Percentiles rank a stretch among this genome's conserved stretches.
phyloP scores from a whole-genome alignment of 768 basidiomycete genomes.

The Imleria badia region DNA sequence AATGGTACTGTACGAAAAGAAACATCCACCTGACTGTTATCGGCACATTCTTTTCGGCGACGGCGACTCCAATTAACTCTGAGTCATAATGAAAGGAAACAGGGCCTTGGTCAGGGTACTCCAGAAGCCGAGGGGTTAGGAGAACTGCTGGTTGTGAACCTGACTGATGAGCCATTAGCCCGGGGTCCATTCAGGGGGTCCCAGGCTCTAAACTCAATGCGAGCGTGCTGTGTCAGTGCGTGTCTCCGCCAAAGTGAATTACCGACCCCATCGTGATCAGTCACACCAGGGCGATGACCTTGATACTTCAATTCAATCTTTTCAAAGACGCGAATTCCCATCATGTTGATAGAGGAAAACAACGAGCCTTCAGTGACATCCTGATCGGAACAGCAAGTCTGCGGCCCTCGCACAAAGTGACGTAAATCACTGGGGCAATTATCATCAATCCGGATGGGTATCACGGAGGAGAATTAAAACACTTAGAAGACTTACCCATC shows the following conservation, averaged over 20 bases:
- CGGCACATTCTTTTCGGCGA: slow-evolving; percentile 38
- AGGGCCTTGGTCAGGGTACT: slow-evolving; percentile 30
- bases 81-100: slow-evolving; percentile 38
- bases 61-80: slow-evolving; percentile 39
- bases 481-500: slow-evolving; percentile 46
- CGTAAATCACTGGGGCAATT: slow-evolving; percentile 50
- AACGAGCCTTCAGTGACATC: neutral
- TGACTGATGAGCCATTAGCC: slow-evolving; percentile 26
- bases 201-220: slow-evolving; percentile 51
- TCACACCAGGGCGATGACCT: slow-evolving; percentile 44
- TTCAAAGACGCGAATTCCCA: slow-evolving; percentile 63
- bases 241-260: slow-evolving; percentile 51
- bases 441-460: slow-evolving; percentile 3
- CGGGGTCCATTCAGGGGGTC: slow-evolving; percentile 13
- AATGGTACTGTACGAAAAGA: slow-evolving; percentile 32
- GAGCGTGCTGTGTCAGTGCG: slow-evolving; percentile 42
- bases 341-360: slow-evolving; percentile 56
- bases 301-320: slow-evolving; percentile 50
- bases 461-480: neutral
- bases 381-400: neutral
- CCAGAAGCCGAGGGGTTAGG: slow-evolving; percentile 34
- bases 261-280: slow-evolving; percentile 48
- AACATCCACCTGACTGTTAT: slow-evolving; percentile 43
- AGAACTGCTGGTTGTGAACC: slow-evolving; percentile 36
- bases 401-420: slow-evolving; percentile 47